Evolutionary conservation across 2,329 filamentous ascomycete species (phyloP).

Genomic region (Alternaria alternata): DNA sequence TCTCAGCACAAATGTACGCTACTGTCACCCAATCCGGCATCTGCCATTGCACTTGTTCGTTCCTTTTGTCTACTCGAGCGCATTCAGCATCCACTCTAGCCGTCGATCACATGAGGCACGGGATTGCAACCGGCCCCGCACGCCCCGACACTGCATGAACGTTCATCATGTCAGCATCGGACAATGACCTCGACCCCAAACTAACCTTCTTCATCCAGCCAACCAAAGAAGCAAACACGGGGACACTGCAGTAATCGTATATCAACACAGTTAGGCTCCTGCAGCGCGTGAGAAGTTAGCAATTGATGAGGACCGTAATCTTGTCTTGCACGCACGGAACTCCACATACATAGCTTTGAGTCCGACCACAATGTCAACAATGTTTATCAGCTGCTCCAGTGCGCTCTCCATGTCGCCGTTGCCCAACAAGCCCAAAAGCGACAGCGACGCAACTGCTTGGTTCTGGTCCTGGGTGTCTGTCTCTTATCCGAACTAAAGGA

Average conservation of each 20-base stretch:
- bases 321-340: constrained; percentile 1
- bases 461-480: constrained; percentile 25
- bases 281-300: background rate
- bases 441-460: constrained; percentile 17
- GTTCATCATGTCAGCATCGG: background rate
- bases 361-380: constrained; percentile 10
- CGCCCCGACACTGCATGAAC: constrained; percentile 8
- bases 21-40: background rate
- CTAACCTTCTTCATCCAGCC: constrained; percentile 1
- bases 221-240: constrained; percentile 6
- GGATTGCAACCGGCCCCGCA: constrained; percentile 14
- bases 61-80: background rate
- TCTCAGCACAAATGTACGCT: background rate
- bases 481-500: constrained; percentile 24
- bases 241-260: background rate
- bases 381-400: constrained; percentile 7
- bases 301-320: background rate
- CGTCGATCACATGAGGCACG: constrained; percentile 6
- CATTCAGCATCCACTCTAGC: constrained; percentile 2
- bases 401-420: constrained; percentile 17
- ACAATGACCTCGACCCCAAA: background rate
- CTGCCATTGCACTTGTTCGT: background rate
- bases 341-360: constrained; percentile 7
- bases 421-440: constrained; percentile 8
- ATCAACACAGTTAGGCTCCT: background rate